phyloP scores from a whole-genome alignment of 805 yeast species.

The Lachancea lanzarotensis region DNA sequence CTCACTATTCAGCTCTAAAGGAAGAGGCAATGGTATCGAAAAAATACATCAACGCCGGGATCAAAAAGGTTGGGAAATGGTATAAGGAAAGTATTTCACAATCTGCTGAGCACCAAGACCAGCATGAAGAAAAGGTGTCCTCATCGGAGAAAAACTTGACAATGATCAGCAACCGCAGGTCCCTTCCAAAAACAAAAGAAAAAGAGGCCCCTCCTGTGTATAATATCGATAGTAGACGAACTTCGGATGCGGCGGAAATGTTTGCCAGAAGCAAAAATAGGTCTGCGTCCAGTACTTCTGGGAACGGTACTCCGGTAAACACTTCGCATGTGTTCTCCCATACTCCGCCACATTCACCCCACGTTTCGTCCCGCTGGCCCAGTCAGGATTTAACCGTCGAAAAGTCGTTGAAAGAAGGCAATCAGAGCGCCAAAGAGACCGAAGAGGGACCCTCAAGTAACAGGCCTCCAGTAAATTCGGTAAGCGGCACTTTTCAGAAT shows the following conservation, averaged over 20 bases:
- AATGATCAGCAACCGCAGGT: slow-evolving; percentile 31
- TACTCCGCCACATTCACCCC: slow-evolving; percentile 1
- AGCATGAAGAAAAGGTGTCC: neutral
- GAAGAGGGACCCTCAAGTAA: neutral
- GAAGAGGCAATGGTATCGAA: slow-evolving; percentile 22
- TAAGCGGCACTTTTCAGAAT: neutral
- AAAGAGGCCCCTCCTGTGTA: slow-evolving; percentile 2
- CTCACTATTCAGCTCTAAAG: neutral
- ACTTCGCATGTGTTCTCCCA: neutral
- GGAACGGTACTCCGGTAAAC: slow-evolving; percentile 6
- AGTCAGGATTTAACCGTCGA: neutral
- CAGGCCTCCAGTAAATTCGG: too few relatives aligned
- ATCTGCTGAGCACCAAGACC: neutral
- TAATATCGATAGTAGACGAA: slow-evolving; percentile 3
- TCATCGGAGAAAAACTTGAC: slow-evolving; percentile 12
- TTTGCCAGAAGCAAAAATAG: slow-evolving; percentile 24
- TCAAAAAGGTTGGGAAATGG: slow-evolving; percentile 64
- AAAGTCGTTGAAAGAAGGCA: neutral
- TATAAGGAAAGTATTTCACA: slow-evolving; percentile 36
- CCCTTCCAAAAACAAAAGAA: slow-evolving; percentile 18
- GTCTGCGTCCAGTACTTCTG: slow-evolving; percentile 14
- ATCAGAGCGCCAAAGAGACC: neutral
- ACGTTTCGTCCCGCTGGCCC: neutral
- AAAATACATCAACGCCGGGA: slow-evolving; percentile 39
- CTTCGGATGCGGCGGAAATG: slow-evolving; percentile 21